A percentile compares a stretch with the other conserved stretches of the same genome.
These are phyloP conservation scores for Phaeophleospora eucalypticola DNA, from an alignment of 2,329 filamentous ascomycete species.

Conservation along the genomic window DNA sequence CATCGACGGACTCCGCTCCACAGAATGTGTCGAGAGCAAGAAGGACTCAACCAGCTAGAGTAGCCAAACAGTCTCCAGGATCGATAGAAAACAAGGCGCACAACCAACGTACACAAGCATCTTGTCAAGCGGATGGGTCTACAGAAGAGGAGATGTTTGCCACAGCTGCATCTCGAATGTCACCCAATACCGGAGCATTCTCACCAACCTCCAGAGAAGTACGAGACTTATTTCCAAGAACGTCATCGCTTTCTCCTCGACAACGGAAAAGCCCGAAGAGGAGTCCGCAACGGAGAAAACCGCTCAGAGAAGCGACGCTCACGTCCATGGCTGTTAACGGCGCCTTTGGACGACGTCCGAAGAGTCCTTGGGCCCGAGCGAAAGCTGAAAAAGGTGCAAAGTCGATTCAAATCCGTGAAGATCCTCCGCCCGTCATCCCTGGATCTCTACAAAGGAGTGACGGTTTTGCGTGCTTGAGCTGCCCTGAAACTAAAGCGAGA, in stretches of 20 bases:
- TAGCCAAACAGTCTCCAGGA: too few species aligned
- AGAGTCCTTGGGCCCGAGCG: slow-evolving; percentile 23
- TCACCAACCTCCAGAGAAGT: slow-evolving; percentile 24
- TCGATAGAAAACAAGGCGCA: too few species aligned
- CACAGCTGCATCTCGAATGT: slow-evolving; percentile 16
- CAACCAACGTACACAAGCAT: not conserved
- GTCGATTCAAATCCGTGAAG: not conserved
- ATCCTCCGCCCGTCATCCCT: slow-evolving; percentile 3
- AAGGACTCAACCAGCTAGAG: too few species aligned
- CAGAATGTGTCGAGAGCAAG: too few species aligned
- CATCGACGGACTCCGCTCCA: slow-evolving; percentile 28
- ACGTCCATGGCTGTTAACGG: slow-evolving; percentile 13
- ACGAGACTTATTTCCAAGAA: slow-evolving; percentile 27
- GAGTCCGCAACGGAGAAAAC: not conserved
- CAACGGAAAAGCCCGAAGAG: slow-evolving; percentile 1
- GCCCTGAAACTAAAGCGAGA: slow-evolving; percentile 16
- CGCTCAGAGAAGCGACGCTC: slow-evolving; percentile 2
- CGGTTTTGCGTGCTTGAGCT: slow-evolving; percentile 12
- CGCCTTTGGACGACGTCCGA: slow-evolving; percentile 9
- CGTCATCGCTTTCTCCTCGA: slow-evolving; percentile 24
- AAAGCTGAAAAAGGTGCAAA: slow-evolving; percentile 14
- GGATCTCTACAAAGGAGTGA: not conserved
- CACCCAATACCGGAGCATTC: slow-evolving; percentile 14
- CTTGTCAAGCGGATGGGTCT: slow-evolving; percentile 11
- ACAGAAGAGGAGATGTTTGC: slow-evolving; percentile 20